phyloP scores from a whole-genome alignment of 1,284 basidiomycete species.

The Marasmius sp. region DNA sequence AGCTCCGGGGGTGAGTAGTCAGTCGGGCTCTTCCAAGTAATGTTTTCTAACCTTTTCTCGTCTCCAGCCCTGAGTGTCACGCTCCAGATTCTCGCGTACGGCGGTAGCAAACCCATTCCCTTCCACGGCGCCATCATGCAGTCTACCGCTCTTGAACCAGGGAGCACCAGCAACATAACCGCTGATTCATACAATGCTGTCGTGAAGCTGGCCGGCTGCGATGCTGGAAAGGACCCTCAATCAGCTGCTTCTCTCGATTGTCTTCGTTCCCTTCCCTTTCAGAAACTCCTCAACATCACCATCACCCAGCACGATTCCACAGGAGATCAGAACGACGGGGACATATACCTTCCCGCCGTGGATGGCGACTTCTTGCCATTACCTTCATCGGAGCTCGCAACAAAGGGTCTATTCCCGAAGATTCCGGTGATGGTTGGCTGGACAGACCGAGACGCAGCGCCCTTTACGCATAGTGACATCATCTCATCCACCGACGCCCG shows the following conservation, averaged over 20 bases:
- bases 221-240: not conserved
- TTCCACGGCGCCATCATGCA: conserved; percentile 3
- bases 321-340: not conserved
- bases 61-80: not conserved
- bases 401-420: not conserved
- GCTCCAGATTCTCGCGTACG: conserved; percentile 5
- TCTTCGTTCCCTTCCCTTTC: conserved; percentile 2
- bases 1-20: not conserved
- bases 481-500: not conserved
- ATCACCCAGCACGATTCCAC: conserved; percentile 2
- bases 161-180: not conserved
- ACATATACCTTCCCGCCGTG: conserved; percentile 3
- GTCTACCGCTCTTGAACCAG: conserved; percentile 3
- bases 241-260: not conserved
- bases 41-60: not conserved
- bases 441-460: not conserved
- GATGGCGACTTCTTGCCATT: conserved; percentile 5
- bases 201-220: conserved; percentile 1
- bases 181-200: not conserved
- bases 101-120: not conserved
- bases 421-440: conserved; percentile 4
- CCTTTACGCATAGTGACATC: not conserved
- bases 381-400: not conserved
- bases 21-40: no score
- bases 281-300: conserved; percentile 3